These are phyloP conservation scores for Ilyonectria robusta DNA, from an alignment of 2,329 filamentous ascomycete genomes.

Conservation along the genomic window DNA sequence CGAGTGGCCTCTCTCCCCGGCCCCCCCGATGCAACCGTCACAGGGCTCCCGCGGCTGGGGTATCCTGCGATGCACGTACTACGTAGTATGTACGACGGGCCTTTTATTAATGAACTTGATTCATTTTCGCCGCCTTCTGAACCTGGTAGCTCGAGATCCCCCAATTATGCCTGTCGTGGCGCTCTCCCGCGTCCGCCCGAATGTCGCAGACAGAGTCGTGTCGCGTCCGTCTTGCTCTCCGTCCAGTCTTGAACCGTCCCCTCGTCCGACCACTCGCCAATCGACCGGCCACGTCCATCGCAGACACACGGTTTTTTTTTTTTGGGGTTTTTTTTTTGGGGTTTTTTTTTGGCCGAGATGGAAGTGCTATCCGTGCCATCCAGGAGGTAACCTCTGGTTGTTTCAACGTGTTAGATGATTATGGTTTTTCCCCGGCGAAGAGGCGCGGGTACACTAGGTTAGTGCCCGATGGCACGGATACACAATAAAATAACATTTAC, in stretches of 20 bases:
- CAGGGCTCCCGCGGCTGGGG: not conserved
- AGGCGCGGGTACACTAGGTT: conserved; percentile 21
- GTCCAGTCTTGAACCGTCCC: not conserved
- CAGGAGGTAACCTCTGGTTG: not conserved
- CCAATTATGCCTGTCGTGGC: not conserved
- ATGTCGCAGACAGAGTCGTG: not conserved
- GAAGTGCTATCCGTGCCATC: not conserved
- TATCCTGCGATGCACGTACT: not conserved
- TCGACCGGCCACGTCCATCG: not conserved
- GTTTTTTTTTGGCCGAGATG: not conserved
- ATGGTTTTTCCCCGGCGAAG: not conserved
- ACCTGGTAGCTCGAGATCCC: not conserved
- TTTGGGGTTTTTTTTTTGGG: no score
- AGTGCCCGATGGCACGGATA: conserved; percentile 23
- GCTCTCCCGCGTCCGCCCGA: not conserved
- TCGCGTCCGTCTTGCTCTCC: not conserved
- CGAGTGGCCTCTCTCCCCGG: conserved; percentile 7
- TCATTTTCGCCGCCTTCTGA: not conserved
- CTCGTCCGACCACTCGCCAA: not conserved
- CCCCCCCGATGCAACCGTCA: conserved; percentile 2
- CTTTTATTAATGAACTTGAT: not conserved
- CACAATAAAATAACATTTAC: not conserved
- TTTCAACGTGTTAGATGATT: not conserved
- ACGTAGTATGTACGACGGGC: not conserved
- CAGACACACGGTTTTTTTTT: not conserved